Base-by-base conservation (phyloP, 768 basidiomycete genomes). In the Termitomyces sp. region DNA sequence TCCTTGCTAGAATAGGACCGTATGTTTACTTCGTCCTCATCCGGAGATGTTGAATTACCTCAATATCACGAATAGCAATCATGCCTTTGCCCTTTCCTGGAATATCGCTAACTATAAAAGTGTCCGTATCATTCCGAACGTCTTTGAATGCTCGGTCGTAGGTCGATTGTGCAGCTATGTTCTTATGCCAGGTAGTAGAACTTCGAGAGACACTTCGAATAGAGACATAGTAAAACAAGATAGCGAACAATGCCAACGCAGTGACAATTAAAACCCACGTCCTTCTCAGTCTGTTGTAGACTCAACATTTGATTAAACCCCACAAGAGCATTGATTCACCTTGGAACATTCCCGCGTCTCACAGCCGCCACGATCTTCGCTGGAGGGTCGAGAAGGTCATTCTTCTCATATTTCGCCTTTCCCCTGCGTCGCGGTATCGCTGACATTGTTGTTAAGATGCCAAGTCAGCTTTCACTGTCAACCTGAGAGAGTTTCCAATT, bases 31-130 rank as follows among this genome's bases (percentile, higher is more conserved):
- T 45, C 2, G 12, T 19, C 21, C 40, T 24, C 35, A 2, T 21
- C 26, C 22, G 38, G n/a, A 26, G 40, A 22, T 26, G 19, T n/a
- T 40, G 43, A 60, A 66, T 28, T 54, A 79, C 81, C 65, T 74
- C 64, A 22, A 84, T 83, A 63, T 80, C 73, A 38, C 82, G 73
- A 5, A 63, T 64, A 2, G 83, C 83, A 38, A 84, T 55, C 26
- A 77, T 66, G 2, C 82, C 83, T 60, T 79, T 84, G 5, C 83
- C 82, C 56, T 70, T 81, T 5, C 79, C 82, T 11, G 77, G 76
- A 10, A 84, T 62, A 44, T 82, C 78, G 10, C 71, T 69, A 3
- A 84, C 78, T 12, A 58, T 44, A 61, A 74, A 79, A 6, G 65
- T 51, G 45, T 54, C 45, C 34, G 52, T 43, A 28, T 41, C 56